These are phyloP conservation scores for Haplosporangium sp. DNA, from an alignment of 371 early-diverging fungal species.

Conservation along the genomic window DNA sequence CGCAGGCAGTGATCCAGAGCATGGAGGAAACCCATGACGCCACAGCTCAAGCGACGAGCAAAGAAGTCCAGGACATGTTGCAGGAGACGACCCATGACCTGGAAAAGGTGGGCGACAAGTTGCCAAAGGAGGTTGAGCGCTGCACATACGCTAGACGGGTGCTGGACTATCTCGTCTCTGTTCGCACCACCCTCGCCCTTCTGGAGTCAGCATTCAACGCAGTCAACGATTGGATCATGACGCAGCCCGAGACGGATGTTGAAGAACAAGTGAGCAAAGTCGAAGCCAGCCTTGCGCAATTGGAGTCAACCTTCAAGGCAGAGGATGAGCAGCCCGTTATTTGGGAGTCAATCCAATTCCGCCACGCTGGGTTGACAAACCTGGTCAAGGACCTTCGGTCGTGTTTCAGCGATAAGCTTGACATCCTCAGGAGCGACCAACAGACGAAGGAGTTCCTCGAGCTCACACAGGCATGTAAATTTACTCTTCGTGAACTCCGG, in stretches of 20 bases:
- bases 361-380: slow-evolving; percentile 32
- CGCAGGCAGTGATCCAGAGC: slow-evolving; percentile 20
- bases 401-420: slow-evolving; percentile 35
- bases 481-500: slow-evolving; percentile 37
- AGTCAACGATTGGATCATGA: slow-evolving; percentile 33
- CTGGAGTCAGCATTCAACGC: slow-evolving; percentile 33
- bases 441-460: slow-evolving; percentile 42
- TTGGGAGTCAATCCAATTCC: slow-evolving; percentile 51
- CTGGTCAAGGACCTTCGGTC: slow-evolving; percentile 40
- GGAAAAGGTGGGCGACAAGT: slow-evolving; percentile 22
- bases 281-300: slow-evolving; percentile 17
- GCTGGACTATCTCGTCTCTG: slow-evolving; percentile 38
- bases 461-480: slow-evolving; percentile 25
- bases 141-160: slow-evolving; percentile 40
- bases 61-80: slow-evolving; percentile 23
- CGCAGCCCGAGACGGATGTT: slow-evolving; percentile 26
- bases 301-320: slow-evolving; percentile 31
- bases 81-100: slow-evolving; percentile 22
- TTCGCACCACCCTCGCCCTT: slow-evolving; percentile 16
- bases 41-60: slow-evolving; percentile 19
- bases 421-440: slow-evolving; percentile 30
- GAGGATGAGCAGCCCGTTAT: slow-evolving; percentile 22
- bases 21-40: slow-evolving; percentile 37
- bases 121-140: slow-evolving; percentile 33
- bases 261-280: slow-evolving; percentile 26